Evolutionary conservation across 208 protist species (phyloP).

Genomic region (Wallacemonas sp.): DNA sequence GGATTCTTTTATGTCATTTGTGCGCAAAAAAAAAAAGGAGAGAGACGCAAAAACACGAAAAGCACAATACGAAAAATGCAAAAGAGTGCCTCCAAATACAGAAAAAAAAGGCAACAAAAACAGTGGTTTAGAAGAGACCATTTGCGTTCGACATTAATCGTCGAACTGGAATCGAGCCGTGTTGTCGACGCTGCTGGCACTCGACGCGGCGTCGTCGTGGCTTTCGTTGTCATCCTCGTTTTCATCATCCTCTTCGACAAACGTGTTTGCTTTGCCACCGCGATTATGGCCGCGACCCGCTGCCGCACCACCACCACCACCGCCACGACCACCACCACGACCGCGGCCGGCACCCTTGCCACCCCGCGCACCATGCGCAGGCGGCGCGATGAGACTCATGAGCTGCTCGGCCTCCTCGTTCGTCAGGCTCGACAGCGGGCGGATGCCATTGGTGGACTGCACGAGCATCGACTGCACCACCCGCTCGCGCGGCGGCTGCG

Average conservation of each 20-base stretch:
- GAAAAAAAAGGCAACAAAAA: slow-evolving; percentile 10
- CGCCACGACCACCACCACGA: background rate
- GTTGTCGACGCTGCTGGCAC: slow-evolving; percentile 3
- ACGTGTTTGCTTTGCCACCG: too few species aligned
- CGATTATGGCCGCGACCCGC: background rate
- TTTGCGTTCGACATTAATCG: too few species aligned
- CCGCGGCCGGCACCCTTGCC: background rate
- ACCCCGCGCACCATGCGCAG: too few species aligned
- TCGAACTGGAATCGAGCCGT: slow-evolving; percentile 8
- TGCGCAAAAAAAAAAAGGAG: slow-evolving; percentile 22
- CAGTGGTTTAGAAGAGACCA: too few species aligned
- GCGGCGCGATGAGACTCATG: background rate
- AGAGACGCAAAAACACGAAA: slow-evolving; percentile 17
- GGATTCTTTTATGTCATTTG: too few species aligned
- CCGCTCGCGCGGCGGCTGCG: background rate
- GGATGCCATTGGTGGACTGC: slow-evolving; percentile 54
- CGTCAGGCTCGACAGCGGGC: background rate
- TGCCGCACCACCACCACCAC: background rate
- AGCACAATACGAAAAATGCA: slow-evolving; percentile 17
- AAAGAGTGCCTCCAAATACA: slow-evolving; percentile 10
- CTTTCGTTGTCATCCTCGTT: background rate
- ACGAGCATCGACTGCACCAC: slow-evolving; percentile 51
- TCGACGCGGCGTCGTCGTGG: background rate
- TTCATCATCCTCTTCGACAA: background rate
- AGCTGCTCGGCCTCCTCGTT: background rate